phyloP scores from a whole-genome alignment of 2,329 filamentous ascomycete genomes.

The Ceratocystis colombiana region DNA sequence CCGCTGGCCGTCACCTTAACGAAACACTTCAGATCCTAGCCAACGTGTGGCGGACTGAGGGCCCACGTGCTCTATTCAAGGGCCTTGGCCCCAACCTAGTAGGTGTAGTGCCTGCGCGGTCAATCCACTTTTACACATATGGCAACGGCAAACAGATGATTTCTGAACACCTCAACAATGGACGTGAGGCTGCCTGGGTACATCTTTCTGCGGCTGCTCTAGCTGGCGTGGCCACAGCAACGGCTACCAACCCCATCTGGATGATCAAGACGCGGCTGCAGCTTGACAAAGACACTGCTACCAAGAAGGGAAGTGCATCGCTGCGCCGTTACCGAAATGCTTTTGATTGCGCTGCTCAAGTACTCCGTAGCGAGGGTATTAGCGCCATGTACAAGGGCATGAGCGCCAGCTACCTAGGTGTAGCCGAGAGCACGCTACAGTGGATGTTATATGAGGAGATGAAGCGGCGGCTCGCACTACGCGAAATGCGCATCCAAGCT shows the following conservation, averaged over 20 bases:
- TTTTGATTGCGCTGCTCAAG: conserved; percentile 75
- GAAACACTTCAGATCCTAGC: conserved; percentile 81
- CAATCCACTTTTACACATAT: conserved; percentile 91
- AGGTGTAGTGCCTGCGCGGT: conserved; percentile 77
- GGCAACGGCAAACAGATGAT: conserved; percentile 82
- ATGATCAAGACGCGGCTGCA: conserved; percentile 88
- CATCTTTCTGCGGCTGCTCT: conserved; percentile 66
- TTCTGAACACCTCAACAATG: conserved; percentile 61
- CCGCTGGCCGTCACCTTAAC: conserved; percentile 61
- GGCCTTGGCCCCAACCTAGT: conserved; percentile 83
- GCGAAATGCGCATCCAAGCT: conserved; percentile 48
- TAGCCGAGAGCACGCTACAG: conserved; percentile 80
- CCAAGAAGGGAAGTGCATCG: conserved; percentile 43
- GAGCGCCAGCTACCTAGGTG: conserved; percentile 82
- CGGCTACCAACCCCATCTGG: conserved; percentile 93
- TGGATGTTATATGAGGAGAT: conserved; percentile 93
- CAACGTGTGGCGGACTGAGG: conserved; percentile 70
- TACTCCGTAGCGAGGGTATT: conserved; percentile 69
- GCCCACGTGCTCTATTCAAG: conserved; percentile 82
- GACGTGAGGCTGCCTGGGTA: conserved; percentile 60
- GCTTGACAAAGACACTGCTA: conserved; percentile 73
- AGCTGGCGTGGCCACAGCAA: conserved; percentile 77
- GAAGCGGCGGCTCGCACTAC: conserved; percentile 59
- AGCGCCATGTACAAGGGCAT: conserved; percentile 79
- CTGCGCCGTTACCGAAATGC: conserved; percentile 74